phyloP scores from a whole-genome alignment of 2,329 filamentous ascomycete genomes.

The Neonectria hederae region DNA sequence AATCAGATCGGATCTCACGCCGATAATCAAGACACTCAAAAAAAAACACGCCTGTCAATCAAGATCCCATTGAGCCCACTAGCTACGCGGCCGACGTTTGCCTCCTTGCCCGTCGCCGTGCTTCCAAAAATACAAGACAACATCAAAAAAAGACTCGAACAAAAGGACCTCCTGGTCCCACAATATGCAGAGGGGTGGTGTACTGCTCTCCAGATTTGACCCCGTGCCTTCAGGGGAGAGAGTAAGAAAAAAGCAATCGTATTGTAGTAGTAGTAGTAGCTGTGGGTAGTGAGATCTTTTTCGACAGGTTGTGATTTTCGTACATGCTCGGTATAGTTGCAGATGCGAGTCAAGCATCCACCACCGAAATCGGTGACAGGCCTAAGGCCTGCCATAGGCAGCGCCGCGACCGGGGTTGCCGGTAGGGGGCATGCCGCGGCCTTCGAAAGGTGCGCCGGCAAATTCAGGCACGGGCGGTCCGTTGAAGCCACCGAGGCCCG shows the following conservation, averaged over 20 bases:
- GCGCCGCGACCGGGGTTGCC: constrained; percentile 50
- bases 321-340: constrained; percentile 29
- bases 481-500: constrained; percentile 65
- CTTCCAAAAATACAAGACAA: constrained; percentile 34
- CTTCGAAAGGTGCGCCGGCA: constrained; percentile 61
- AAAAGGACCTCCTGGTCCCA: constrained; percentile 20
- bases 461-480: constrained; percentile 60
- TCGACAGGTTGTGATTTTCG: constrained; percentile 33
- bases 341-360: constrained; percentile 3
- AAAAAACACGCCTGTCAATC: constrained; percentile 28
- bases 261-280: constrained; percentile 11
- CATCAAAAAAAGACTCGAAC: constrained; percentile 32
- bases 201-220: constrained; percentile 13
- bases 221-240: not conserved
- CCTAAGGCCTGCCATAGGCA: constrained; percentile 46
- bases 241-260: constrained; percentile 12
- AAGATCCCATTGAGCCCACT: constrained; percentile 38
- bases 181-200: constrained; percentile 20
- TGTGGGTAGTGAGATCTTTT: constrained; percentile 22
- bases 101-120: constrained; percentile 43
- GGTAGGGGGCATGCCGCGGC: constrained; percentile 63
- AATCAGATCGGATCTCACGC: not conserved
- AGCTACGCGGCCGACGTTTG: constrained; percentile 37
- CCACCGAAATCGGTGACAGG: not conserved
- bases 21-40: not conserved